Evolutionary conservation across 2,329 filamentous ascomycete genomes (phyloP).

Genomic region (Fusarium sp.): DNA sequence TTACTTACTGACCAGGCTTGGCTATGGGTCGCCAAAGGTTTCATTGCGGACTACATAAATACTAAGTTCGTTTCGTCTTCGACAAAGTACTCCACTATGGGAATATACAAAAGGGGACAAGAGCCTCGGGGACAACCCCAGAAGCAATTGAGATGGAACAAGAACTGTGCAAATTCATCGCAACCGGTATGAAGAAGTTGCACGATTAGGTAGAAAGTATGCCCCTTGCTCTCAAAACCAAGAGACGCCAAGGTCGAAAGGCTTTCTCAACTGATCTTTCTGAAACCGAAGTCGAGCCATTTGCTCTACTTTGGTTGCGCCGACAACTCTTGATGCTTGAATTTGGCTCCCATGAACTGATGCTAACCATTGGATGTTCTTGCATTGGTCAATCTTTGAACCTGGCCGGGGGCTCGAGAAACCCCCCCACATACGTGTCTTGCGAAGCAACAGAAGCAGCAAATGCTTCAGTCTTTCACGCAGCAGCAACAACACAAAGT

Average conservation of each 20-base stretch:
- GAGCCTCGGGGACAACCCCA: accelerated
- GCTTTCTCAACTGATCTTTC: neutral
- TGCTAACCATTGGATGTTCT: accelerated
- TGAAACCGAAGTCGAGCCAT: neutral
- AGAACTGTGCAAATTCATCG: accelerated
- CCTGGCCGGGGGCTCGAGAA: neutral
- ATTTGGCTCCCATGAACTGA: neutral
- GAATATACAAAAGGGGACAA: no score
- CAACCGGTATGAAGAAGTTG: neutral
- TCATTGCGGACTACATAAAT: no score
- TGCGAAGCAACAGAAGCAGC: neutral
- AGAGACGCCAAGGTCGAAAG: neutral
- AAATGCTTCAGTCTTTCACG: neutral
- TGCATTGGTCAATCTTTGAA: neutral
- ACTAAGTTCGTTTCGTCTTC: neutral
- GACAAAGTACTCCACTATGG: neutral
- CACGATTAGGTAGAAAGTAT: neutral
- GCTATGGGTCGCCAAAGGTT: no score
- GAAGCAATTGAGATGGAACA: neutral
- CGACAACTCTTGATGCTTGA: slow-evolving; percentile 1
- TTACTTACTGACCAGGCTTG: no score
- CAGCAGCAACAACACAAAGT: neutral
- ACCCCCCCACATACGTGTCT: accelerated
- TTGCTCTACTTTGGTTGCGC: neutral
- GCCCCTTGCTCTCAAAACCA: neutral